Base-by-base conservation (phyloP, 2,329 filamentous ascomycete genomes). In the Cladophialophora chaetospira region DNA sequence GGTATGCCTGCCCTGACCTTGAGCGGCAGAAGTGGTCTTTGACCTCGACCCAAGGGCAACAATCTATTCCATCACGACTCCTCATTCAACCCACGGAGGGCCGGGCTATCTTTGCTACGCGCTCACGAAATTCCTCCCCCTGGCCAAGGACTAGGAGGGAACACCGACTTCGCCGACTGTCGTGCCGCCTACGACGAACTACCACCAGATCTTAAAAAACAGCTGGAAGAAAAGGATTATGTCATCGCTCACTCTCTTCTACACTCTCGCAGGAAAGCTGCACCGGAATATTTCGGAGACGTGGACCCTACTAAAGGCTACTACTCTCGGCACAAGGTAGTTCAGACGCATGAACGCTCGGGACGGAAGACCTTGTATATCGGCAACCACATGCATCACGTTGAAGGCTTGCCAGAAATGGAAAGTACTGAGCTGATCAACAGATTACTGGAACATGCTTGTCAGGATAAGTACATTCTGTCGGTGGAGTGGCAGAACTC, bases 81-180 rank as follows among this genome's bases (percentile, higher is more conserved):
- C n/a, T 77, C 75, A 13, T 84, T 81, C 71, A 83, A 83, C 63
- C 79, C 80, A 6, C 78, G 77, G 2, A 75, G 82, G n/a, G 78
- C 80, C 0, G 75, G 74, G 1, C 81, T 77, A 67, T 82, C 78
- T 3, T 69, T 84, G 9, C 73, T 84, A 0, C 73, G 75, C 2
- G 80, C 81, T 2, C 74, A 76, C 33, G 69, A 73, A 53, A 72
- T 84, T 11, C 81, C 81, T 0, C 80, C 80, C 0, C 47, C 68
- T 0, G 73, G 72, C 2, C 72, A 70, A 0, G 80, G 80, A 11
- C 45, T 48, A 2, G 45, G 45, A 13, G 81, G 80, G 21, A 73
- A 77, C 47, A 83, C 81, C 2, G 77, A 78, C 17, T 83, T 81
- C 60, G 78, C 78, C 3, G 81, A 85, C 66, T 77, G 78, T 5